Evolutionary conservation across 306 rosid species (phyloP).

Genomic region (Casuarina cunninghamiana): DNA sequence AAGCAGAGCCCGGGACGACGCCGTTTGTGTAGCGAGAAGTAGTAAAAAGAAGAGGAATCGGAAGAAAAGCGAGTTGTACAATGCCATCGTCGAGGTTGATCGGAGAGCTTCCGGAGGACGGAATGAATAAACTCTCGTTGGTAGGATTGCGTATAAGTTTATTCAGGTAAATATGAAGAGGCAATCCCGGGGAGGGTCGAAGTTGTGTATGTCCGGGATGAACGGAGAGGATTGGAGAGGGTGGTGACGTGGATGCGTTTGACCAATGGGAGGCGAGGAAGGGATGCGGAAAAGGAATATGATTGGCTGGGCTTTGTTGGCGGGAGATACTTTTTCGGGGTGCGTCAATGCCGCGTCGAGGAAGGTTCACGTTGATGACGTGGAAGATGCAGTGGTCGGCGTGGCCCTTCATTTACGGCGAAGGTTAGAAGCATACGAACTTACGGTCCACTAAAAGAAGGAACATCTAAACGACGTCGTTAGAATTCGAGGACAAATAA

Average conservation of each 20-base stretch:
- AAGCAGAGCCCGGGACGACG: constrained; percentile 28
- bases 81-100: constrained; percentile 22
- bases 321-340: not conserved
- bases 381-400: constrained; percentile 6
- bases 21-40: constrained; percentile 8
- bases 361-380: constrained; percentile 16
- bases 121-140: too few species aligned
- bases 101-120: not conserved
- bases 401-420: not conserved
- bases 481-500: not conserved
- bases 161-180: too few species aligned
- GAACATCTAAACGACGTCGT: not conserved
- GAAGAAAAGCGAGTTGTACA: not conserved
- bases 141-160: not conserved
- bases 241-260: constrained; percentile 49
- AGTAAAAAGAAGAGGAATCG: constrained; percentile 3
- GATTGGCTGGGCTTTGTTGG: constrained; percentile 55
- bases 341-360: not conserved
- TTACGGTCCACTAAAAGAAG: too few species aligned
- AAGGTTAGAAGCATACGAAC: too few species aligned
- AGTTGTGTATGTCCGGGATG: not conserved
- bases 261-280: constrained; percentile 50
- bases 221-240: constrained; percentile 23
- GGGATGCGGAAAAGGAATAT: constrained; percentile 20
- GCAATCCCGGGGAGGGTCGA: too few species aligned